A percentile compares a stretch with the other conserved stretches of the same genome.
phyloP scores from a whole-genome alignment of 108 stramenopile genomes.

The Fistulifera solaris region DNA sequence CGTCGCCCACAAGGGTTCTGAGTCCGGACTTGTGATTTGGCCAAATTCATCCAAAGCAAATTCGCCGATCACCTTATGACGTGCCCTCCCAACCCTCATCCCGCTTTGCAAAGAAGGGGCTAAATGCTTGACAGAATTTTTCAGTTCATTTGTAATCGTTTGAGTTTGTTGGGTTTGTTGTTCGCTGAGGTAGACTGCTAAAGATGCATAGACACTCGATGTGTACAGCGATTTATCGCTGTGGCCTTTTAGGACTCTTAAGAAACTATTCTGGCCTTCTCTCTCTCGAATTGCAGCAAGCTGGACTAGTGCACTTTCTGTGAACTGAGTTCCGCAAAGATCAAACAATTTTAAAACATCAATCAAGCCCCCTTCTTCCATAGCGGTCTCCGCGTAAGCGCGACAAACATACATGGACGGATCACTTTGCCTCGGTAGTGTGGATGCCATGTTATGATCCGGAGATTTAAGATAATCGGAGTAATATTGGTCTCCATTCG shows the following conservation, averaged over 20 bases:
- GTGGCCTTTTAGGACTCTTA: too few relatives aligned
- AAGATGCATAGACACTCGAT: conserved; percentile 15
- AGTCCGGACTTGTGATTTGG: not conserved
- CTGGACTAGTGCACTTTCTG: conserved; percentile 50
- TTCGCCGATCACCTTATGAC: conserved; percentile 40
- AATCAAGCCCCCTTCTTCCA: conserved; percentile 15
- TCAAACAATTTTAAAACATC: conserved; percentile 63
- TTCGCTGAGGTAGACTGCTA: conserved; percentile 23
- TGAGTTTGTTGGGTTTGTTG: conserved; percentile 4
- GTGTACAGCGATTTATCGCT: too few relatives aligned
- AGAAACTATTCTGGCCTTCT: conserved; percentile 7
- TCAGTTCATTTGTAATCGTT: conserved; percentile 12
- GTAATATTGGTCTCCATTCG: conserved; percentile 60
- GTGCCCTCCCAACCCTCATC: conserved; percentile 14
- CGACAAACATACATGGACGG: conserved; percentile 32
- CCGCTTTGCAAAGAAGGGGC: conserved; percentile 64
- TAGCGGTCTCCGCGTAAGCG: conserved; percentile 23
- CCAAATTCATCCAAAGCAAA: conserved; percentile 19
- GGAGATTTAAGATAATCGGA: conserved; percentile 48
- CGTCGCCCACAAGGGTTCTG: conserved; percentile 21
- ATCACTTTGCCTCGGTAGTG: conserved; percentile 46
- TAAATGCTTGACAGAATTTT: conserved; percentile 49
- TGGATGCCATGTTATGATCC: conserved; percentile 39
- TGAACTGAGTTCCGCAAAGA: conserved; percentile 37
- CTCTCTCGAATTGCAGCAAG: conserved; percentile 34